phyloP scores from a whole-genome alignment of 306 rosid species.

The Prunus dulcis region DNA sequence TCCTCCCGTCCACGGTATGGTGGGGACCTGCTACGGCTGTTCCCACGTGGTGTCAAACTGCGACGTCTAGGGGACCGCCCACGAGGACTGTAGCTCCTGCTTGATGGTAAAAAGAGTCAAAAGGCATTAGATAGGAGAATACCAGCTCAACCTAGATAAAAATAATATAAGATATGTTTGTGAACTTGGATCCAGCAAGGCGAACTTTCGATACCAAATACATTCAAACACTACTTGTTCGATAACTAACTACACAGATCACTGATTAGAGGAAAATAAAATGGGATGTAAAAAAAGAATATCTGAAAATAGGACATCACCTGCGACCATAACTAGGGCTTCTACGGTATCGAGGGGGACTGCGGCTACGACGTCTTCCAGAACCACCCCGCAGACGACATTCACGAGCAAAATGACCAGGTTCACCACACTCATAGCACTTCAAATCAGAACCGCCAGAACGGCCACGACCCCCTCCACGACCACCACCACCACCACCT shows the following conservation, averaged over 20 bases:
- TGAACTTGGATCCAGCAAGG: not conserved
- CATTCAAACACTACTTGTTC: not conserved
- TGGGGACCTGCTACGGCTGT: constrained; percentile 91
- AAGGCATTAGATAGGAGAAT: not conserved
- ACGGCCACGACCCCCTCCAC: constrained; percentile 87
- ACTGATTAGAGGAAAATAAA: not conserved
- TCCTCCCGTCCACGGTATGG: constrained; percentile 88
- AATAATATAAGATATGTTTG: not conserved
- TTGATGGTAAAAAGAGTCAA: constrained; percentile 23
- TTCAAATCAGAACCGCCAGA: constrained; percentile 96
- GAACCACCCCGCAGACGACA: constrained; percentile 89
- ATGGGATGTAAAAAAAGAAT: not conserved
- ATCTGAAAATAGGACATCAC: constrained; percentile 29
- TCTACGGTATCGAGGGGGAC: constrained; percentile 85
- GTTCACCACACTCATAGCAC: constrained; percentile 98
- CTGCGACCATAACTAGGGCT: constrained; percentile 99
- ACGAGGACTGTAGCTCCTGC: constrained; percentile 92
- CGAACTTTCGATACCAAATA: too few species aligned
- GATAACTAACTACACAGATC: not conserved
- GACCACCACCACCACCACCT: constrained; percentile 68
- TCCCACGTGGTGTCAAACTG: constrained; percentile 87
- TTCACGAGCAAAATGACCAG: constrained; percentile 99
- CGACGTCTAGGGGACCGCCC: constrained; percentile 93
- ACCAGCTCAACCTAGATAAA: not conserved
- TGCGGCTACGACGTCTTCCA: constrained; percentile 94